These are phyloP conservation scores for Scenedesmus sp. DNA, from an alignment of 163 green algal species.

Conservation along the genomic window DNA sequence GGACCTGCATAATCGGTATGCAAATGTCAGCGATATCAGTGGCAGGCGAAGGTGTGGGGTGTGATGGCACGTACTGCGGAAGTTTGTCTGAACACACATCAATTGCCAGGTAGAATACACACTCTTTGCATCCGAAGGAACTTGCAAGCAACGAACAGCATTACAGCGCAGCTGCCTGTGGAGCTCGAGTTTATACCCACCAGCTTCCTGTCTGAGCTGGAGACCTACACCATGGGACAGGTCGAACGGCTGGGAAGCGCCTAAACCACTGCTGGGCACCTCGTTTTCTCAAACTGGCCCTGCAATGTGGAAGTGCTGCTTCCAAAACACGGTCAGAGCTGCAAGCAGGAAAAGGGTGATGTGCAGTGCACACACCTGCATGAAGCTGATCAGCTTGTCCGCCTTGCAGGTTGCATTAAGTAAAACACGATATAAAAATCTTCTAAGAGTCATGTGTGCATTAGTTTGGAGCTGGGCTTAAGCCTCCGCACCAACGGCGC, in stretches of 20 bases:
- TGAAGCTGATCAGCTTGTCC: too few relatives aligned
- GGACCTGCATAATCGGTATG: neutral
- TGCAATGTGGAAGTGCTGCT: too few relatives aligned
- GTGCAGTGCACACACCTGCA: too few relatives aligned
- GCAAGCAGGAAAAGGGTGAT: too few relatives aligned
- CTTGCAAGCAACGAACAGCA: neutral
- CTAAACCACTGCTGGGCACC: too few relatives aligned
- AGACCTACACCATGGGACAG: neutral
- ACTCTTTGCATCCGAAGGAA: neutral
- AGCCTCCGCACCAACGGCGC: neutral
- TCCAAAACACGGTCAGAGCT: too few relatives aligned
- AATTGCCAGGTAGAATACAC: neutral
- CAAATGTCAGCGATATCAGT: too few relatives aligned
- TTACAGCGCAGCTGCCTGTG: neutral
- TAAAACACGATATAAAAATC: too few relatives aligned
- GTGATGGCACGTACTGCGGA: constrained; percentile 7
- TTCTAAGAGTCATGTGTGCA: too few relatives aligned
- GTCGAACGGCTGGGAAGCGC: neutral
- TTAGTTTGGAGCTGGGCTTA: neutral
- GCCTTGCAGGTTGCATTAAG: too few relatives aligned
- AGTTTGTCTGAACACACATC: constrained; percentile 1
- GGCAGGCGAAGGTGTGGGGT: neutral
- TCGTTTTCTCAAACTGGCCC: too few relatives aligned
- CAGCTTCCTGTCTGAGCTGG: neutral
- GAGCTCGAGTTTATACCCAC: neutral